Base-by-base conservation (phyloP, 129 eudicot species). In the Ambrosia trifida region DNA sequence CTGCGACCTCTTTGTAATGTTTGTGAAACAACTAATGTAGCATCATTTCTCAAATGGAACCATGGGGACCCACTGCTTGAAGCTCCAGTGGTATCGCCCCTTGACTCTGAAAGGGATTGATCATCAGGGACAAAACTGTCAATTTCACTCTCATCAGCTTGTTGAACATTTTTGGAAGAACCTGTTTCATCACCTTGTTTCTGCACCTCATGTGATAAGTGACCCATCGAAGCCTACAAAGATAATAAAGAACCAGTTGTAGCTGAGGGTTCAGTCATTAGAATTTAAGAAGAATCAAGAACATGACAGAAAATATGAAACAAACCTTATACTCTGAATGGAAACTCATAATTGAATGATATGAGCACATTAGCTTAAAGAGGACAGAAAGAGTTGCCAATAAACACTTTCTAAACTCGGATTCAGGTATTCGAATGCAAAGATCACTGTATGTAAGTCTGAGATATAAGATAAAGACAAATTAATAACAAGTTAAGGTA, bases 1-100 rank as follows among this genome's bases (percentile, higher is more conserved):
- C 69, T 88, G 18, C 97, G 83, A 36, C 97, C 99, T 77, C 96
- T 95, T 58, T 82, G 89, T 75, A 95, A 76, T 13, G 96, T 83
- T 38, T 87, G 94, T 51, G 99, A 95, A 53, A 90, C 91, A 72
- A 74, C 74, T 4, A 73, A 36, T 66, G 91, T 73, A 50, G 97
- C 99, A 84, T 90, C 99, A 38, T 76, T 95, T 67, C 96, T 83
- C 70, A 95, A 72, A 67, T 85, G 87, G 72, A 84, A 84, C 99
- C 99, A 95, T 60, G 96, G 96, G 71, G 99, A 95, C 51, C 91
- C 99, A 81, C 96, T 86, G 74, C 97, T 84, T 78, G 99, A 95
- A 80, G 90, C 95, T 56, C 78, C 81, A 75, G 75, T 78, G 17
- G 87, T 91, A 83, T 85, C 87, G 81, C 85, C 85, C 68, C 89